Base-by-base conservation (phyloP, 108 stramenopile species). In the Poteriospumella lacustris region DNA sequence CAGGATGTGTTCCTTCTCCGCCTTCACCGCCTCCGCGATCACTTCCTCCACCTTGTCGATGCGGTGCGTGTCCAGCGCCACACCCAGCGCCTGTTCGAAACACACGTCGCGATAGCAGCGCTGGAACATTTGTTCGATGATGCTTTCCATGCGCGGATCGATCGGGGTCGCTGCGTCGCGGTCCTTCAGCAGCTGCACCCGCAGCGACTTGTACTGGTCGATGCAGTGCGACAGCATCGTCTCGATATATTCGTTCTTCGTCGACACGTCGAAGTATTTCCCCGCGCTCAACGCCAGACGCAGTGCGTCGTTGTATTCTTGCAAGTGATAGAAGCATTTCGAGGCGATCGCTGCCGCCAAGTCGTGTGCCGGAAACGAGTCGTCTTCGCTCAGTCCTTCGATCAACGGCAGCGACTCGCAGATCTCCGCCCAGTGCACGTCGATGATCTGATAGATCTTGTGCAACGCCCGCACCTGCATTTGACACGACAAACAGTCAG, bases 321-420 rank as follows among this genome's bases (percentile, higher is more conserved):
- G 94, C 44, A 99, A 83, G 79, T 98, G 96, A 76, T 93, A 99
- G 76, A 94, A 98, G 67, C 93, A 92, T 44, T 94, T 91, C 40
- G 90, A 89, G 0, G 97, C 96, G 0, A 98, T 87, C 2, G 94
- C 92, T 40, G 95, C 93, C 31, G 97, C 96, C 12, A 85, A 83
- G 44, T 89, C 89, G 67, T 92, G 88, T 2, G 85, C 85, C 34
- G 85, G 68, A 64, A 88, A 89, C 0, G 47, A n/a, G 9, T 75
- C 75, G 42, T 87, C 87, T 67, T 89, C 89, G 58, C 80, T 80
- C 43, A 89, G 81, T 41, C 47, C 87, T 72, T 89, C 89, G 34
- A 89, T 87, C 12, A 77, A 36, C 3, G 87, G 79, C 9, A 89
- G 39, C 9, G 75, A 75, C 38, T 85, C 76, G 41, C 87, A 78